A percentile compares a stretch with the other conserved stretches of the same genome.
These are phyloP conservation scores for Panicum miliaceum DNA, from an alignment of 176 grass and related monocot species.

Conservation along the genomic window DNA sequence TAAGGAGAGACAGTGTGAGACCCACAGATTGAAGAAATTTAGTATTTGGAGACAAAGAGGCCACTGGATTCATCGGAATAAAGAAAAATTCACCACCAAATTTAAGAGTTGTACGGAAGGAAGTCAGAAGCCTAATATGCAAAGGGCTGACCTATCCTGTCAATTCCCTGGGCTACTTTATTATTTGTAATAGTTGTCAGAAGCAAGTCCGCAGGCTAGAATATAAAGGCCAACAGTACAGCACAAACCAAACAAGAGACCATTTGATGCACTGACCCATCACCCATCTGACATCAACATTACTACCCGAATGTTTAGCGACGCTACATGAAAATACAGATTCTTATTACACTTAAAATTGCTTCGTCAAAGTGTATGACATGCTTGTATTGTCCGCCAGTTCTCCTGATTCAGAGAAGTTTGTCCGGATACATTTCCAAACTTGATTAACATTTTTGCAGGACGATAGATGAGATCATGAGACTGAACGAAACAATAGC, in stretches of 20 bases:
- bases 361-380: background rate
- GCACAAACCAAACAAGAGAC: background rate
- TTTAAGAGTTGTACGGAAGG: conserved; percentile 19
- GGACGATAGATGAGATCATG: background rate
- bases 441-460: conserved; percentile 22
- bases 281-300: conserved; percentile 36
- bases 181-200: conserved; percentile 27
- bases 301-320: background rate
- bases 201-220: background rate
- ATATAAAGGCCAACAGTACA: background rate
- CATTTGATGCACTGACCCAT: conserved; percentile 15
- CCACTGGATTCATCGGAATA: background rate
- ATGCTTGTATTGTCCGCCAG: conserved; percentile 15
- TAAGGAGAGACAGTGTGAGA: conserved; percentile 19
- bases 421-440: background rate
- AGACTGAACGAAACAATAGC: conserved; percentile 2
- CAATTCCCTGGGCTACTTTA: conserved; percentile 23
- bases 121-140: background rate
- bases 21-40: conserved; percentile 21
- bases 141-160: background rate
- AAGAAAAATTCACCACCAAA: background rate
- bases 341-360: background rate
- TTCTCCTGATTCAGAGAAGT: conserved; percentile 11
- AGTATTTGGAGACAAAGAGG: conserved; percentile 10
- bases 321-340: background rate